phyloP scores from a whole-genome alignment of 148 eudicot genomes.

The Pharnaceum exiguum region DNA sequence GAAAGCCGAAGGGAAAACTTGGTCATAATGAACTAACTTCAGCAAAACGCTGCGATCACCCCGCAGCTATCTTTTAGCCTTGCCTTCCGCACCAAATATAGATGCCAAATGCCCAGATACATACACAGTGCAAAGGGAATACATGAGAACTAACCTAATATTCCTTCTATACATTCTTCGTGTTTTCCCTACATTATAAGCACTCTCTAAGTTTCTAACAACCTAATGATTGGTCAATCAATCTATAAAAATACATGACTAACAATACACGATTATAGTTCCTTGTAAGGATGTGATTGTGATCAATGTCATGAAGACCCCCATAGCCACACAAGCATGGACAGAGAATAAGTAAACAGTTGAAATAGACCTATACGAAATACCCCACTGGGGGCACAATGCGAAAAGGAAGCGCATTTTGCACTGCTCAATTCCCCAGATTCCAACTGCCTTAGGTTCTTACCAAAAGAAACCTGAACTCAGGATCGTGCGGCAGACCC shows the following conservation, averaged over 20 bases:
- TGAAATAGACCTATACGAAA: background rate
- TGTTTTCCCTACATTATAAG: slow-evolving; percentile 4
- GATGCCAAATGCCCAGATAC: background rate
- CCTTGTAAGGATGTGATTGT: slow-evolving; percentile 7
- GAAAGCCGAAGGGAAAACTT: no score
- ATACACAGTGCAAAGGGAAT: background rate
- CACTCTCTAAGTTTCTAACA: slow-evolving; percentile 15
- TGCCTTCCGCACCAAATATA: background rate
- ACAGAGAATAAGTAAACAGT: background rate
- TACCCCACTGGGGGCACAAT: background rate
- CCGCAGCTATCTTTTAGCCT: background rate
- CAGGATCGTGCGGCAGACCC: no score
- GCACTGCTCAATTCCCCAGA: no score
- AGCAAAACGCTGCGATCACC: no score
- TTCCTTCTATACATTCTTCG: slow-evolving; percentile 22
- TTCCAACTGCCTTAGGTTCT: no score
- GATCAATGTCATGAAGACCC: slow-evolving; percentile 11
- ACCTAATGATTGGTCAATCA: slow-evolving; percentile 8
- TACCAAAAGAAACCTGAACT: no score
- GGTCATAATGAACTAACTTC: no score
- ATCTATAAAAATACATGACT: slow-evolving; percentile 6
- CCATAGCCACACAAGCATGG: background rate
- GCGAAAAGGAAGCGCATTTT: background rate
- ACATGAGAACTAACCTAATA: slow-evolving; percentile 10
- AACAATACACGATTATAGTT: slow-evolving; percentile 15